Evolutionary conservation across 305 asterid genomes (phyloP).

Genomic region (Petunia hybrid): DNA sequence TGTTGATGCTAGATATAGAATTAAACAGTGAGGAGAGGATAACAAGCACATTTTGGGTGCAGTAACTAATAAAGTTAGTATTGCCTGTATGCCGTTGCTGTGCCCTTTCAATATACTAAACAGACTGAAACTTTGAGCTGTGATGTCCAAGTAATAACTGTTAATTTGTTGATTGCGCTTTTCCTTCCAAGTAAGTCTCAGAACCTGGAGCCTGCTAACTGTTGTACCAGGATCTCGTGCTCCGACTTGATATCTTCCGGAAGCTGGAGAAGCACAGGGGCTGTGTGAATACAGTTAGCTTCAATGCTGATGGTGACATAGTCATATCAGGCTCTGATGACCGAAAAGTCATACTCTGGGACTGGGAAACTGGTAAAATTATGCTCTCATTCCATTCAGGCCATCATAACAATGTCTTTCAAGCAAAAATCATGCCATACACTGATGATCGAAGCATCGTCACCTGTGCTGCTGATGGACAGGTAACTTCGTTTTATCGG

Average conservation of each 20-base stretch:
- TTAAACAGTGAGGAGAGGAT: too few species aligned
- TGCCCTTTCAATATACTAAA: too few species aligned
- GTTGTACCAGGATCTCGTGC: conserved; percentile 71
- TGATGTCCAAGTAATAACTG: too few species aligned
- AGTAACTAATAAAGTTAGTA: too few species aligned
- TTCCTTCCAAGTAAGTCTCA: background rate
- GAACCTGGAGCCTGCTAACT: background rate
- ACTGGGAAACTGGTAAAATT: conserved; percentile 78
- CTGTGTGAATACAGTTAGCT: conserved; percentile 85
- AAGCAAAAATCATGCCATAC: conserved; percentile 91
- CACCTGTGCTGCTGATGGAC: conserved; percentile 97
- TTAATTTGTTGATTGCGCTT: too few species aligned
- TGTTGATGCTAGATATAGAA: too few species aligned
- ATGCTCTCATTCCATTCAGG: conserved; percentile 77
- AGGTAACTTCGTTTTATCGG: conserved; percentile 54
- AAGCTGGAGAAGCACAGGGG: conserved; percentile 81
- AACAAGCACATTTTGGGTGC: too few species aligned
- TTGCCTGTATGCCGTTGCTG: too few species aligned
- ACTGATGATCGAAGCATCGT: conserved; percentile 80
- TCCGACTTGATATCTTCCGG: conserved; percentile 69
- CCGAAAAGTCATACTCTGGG: conserved; percentile 83
- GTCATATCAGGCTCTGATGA: conserved; percentile 91
- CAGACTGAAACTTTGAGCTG: too few species aligned
- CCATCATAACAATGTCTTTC: conserved; percentile 80
- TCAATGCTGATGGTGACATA: conserved; percentile 69